Evolutionary conservation across 768 basidiomycete species (phyloP).

Genomic region (Russula earlei): DNA sequence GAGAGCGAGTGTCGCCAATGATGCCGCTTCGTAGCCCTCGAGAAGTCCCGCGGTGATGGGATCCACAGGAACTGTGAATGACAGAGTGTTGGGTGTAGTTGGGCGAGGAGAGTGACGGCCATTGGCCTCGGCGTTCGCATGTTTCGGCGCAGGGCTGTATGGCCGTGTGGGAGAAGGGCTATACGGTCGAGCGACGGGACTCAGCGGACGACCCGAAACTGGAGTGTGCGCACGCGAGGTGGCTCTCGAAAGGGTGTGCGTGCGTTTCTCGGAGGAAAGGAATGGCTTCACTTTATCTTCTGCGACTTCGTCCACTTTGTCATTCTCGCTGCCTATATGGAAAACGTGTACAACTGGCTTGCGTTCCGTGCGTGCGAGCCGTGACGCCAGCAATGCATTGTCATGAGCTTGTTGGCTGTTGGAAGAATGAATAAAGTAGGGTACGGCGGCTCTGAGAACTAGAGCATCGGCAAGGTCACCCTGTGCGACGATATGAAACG

Average conservation of each 20-base stretch:
- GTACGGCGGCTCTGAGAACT: slow-evolving; percentile 66
- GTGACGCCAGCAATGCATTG: slow-evolving; percentile 78
- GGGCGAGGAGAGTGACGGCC: slow-evolving; percentile 19
- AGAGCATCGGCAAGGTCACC: slow-evolving; percentile 68
- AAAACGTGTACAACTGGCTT: slow-evolving; percentile 85
- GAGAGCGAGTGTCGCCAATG: slow-evolving; percentile 52
- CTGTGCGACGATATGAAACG: slow-evolving; percentile 57
- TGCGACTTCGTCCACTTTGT: slow-evolving; percentile 40
- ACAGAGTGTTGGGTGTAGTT: slow-evolving; percentile 15
- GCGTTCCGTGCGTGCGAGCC: slow-evolving; percentile 58
- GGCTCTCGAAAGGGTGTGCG: slow-evolving; percentile 19
- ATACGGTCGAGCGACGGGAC: not conserved
- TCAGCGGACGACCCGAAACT: not conserved
- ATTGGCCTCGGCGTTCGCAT: slow-evolving; percentile 29
- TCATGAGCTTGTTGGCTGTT: slow-evolving; percentile 78
- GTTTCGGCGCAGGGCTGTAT: slow-evolving; percentile 8
- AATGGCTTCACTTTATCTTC: slow-evolving; percentile 55
- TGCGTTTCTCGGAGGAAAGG: slow-evolving; percentile 39
- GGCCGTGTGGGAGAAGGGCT: slow-evolving; percentile 3
- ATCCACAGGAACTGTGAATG: slow-evolving; percentile 18
- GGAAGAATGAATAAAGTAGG: slow-evolving; percentile 74
- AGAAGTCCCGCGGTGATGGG: slow-evolving; percentile 29
- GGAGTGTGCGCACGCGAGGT: not conserved
- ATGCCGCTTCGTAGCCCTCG: slow-evolving; percentile 59
- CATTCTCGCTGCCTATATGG: slow-evolving; percentile 36